phyloP scores from a whole-genome alignment of 495 filamentous ascomycete genomes.

The Penicillium verhagenii region DNA sequence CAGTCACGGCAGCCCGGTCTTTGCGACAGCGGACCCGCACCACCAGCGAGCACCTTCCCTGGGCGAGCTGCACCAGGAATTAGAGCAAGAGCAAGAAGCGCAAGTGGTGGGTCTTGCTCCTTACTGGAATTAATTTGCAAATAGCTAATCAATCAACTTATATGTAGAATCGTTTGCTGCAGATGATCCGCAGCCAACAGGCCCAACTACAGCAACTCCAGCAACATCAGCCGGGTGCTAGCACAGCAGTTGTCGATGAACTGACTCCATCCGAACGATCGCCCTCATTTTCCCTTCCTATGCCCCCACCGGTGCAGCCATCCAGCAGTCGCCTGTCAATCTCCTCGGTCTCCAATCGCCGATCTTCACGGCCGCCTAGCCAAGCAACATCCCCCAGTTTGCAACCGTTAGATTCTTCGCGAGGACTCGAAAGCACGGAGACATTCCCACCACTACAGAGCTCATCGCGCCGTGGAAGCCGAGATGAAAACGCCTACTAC shows the following conservation, averaged over 20 bases:
- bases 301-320: slow-evolving; percentile 31
- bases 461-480: slow-evolving; percentile 42
- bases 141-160: not conserved
- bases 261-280: slow-evolving; percentile 65
- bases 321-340: slow-evolving; percentile 30
- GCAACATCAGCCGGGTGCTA: slow-evolving; percentile 30
- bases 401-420: slow-evolving; percentile 30
- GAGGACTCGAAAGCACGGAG: slow-evolving; percentile 30
- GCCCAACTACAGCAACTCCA: slow-evolving; percentile 71
- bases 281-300: slow-evolving; percentile 45
- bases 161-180: slow-evolving; percentile 78
- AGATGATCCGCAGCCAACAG: slow-evolving; percentile 87
- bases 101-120: slow-evolving; percentile 69
- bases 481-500: slow-evolving; percentile 84
- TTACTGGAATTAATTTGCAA: not conserved
- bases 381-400: slow-evolving; percentile 38
- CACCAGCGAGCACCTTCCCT: slow-evolving; percentile 75
- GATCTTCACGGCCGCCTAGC: slow-evolving; percentile 42
- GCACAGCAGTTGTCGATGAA: slow-evolving; percentile 62
- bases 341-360: slow-evolving; percentile 48
- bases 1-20: slow-evolving; percentile 57
- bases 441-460: slow-evolving; percentile 30
- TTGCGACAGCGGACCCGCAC: slow-evolving; percentile 57
- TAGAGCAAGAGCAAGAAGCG: slow-evolving; percentile 93
- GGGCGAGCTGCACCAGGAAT: slow-evolving; percentile 92